Evolutionary conservation across 2,329 filamentous ascomycete species (phyloP).

Genomic region (Epichloe typhina): DNA sequence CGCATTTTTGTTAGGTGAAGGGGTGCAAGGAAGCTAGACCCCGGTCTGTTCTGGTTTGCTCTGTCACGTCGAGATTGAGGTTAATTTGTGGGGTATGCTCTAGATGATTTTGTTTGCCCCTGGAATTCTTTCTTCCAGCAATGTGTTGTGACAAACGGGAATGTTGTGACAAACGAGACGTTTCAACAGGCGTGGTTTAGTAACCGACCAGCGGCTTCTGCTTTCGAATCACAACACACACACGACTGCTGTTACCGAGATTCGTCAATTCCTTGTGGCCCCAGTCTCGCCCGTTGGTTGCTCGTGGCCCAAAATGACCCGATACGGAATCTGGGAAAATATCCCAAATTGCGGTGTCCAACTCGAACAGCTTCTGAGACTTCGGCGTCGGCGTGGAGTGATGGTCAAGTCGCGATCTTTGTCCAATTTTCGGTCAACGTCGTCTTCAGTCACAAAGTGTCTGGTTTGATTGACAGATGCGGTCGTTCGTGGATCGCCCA

Average conservation of each 20-base stretch:
- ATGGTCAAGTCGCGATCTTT: background rate
- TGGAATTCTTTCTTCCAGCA: no score
- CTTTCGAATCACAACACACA: background rate
- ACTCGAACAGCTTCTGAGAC: background rate
- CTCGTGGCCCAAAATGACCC: background rate
- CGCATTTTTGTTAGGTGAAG: no score
- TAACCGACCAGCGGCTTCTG: background rate
- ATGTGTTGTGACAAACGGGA: no score
- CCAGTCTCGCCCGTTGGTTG: background rate
- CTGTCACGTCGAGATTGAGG: no score
- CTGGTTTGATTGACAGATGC: background rate
- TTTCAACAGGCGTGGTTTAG: background rate
- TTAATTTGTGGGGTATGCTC: no score
- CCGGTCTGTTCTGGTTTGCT: no score
- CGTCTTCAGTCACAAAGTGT: background rate
- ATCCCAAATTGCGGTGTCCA: background rate
- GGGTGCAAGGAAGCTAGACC: no score
- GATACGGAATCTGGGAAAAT: background rate
- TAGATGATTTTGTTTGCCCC: no score
- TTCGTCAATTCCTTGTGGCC: background rate
- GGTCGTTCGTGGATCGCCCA: background rate
- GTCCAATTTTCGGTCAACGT: background rate
- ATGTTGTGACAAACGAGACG: no score
- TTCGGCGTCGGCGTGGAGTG: background rate
- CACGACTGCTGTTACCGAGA: background rate